Conservation (phyloP, 2,329 filamentous ascomycete species). For the Scytalidium sp. region DNA sequence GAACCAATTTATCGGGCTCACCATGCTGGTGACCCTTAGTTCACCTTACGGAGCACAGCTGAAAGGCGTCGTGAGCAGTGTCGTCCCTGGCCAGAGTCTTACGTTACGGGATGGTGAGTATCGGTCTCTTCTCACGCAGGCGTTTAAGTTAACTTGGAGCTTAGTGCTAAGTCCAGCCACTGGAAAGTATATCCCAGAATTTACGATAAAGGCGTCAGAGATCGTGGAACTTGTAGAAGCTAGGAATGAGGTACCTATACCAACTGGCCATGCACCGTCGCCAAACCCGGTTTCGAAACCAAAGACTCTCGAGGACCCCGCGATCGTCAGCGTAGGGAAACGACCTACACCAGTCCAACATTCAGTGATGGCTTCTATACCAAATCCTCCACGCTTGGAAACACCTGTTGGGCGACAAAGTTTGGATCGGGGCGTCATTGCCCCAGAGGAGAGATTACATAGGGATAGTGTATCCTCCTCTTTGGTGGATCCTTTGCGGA, state of each 20-base stretch:
- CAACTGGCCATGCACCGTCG: not conserved
- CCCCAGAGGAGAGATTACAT: conserved; percentile 14
- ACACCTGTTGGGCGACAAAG: conserved; percentile 29
- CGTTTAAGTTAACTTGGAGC: not conserved
- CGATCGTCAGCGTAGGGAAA: conserved; percentile 30
- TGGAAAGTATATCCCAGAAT: conserved; percentile 27
- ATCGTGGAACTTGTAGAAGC: conserved; percentile 29
- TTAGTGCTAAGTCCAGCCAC: conserved; percentile 27
- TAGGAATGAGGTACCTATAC: conserved; percentile 19
- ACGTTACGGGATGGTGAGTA: conserved; percentile 29
- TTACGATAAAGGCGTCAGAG: conserved; percentile 28
- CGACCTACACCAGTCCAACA: conserved; percentile 26
- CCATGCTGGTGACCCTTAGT: conserved; percentile 32
- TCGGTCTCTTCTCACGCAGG: not conserved
- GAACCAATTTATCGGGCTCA: conserved; percentile 31
- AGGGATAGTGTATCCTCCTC: conserved; percentile 31
- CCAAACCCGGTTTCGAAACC: conserved; percentile 2
- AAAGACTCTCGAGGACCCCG: conserved; percentile 28
- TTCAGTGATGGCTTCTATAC: conserved; percentile 4
- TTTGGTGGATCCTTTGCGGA: conserved; percentile 42
- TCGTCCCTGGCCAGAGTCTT: conserved; percentile 29
- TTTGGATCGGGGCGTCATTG: conserved; percentile 22
- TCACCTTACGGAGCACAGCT: conserved; percentile 29
- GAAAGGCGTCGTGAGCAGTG: conserved; percentile 27
- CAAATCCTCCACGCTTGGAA: conserved; percentile 14